phyloP scores from a whole-genome alignment of 805 yeast species.

The Teunomyces cretensis region DNA sequence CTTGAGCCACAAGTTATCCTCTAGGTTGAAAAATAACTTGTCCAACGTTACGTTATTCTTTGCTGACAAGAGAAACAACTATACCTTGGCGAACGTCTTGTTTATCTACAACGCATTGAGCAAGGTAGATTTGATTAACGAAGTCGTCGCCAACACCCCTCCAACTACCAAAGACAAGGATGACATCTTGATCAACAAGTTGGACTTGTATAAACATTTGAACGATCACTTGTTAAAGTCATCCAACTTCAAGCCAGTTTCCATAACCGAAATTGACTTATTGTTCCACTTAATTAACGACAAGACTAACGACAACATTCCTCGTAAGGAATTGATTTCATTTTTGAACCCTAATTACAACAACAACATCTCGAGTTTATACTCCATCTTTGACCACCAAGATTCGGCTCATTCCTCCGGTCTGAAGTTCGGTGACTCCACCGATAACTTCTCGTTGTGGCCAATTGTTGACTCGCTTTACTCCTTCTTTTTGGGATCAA shows the following conservation, averaged over 20 bases:
- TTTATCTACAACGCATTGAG: conserved; percentile 40
- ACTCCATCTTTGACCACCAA: conserved; percentile 42
- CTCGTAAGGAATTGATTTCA: conserved; percentile 42
- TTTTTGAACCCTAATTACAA: conserved; percentile 58
- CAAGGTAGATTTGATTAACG: conserved; percentile 45
- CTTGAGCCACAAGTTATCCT: conserved; percentile 41
- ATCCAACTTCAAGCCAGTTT: conserved; percentile 42
- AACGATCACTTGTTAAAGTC: conserved; percentile 44
- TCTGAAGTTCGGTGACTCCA: conserved; percentile 13
- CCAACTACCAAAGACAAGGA: conserved; percentile 41
- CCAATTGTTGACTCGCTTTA: conserved; percentile 70
- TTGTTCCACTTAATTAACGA: conserved; percentile 41
- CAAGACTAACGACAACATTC: conserved; percentile 34
- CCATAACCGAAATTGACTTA: conserved; percentile 40
- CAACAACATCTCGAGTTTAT: conserved; percentile 35
- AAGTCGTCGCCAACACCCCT: conserved; percentile 46
- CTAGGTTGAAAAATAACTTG: conserved; percentile 37
- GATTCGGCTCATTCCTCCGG: conserved; percentile 33
- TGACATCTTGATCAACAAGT: conserved; percentile 41
- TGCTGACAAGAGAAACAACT: conserved; percentile 22
- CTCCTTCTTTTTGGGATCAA: conserved; percentile 85
- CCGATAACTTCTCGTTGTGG: conserved; percentile 45
- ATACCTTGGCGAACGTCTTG: conserved; percentile 38
- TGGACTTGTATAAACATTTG: conserved; percentile 41
- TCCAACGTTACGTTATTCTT: conserved; percentile 35